Evolutionary conservation across 345 rosid species (phyloP), one percentile per base, ranked within the genome.

Genomic region (Eutrema yunnanense): DNA sequence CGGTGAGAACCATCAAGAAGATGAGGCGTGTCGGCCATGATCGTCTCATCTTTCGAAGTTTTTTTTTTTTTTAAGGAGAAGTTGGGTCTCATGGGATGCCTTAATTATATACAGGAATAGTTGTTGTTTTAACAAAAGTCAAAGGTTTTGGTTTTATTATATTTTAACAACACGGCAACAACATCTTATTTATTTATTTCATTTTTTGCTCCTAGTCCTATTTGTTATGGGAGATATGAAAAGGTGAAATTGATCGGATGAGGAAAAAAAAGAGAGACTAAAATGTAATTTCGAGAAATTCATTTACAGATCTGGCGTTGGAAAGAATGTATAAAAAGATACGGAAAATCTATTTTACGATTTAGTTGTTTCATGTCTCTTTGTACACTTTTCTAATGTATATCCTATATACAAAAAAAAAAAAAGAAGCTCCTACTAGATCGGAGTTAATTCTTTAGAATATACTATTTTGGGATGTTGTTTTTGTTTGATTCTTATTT

Each of bases 31-130:
- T 59, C 40, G 78, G 59, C 75, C 71, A 64, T 49, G 56, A 57
- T 40, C 72, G 47, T 70, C 67, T 76, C 80, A 76, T 76, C 59
- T 64, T 34, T 76, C 13, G 0, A 13, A 9, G n/a, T 57, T 32
- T 43, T 36, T n/a, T n/a, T n/a, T n/a, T n/a, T n/a, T n/a, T n/a
- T n/a, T n/a, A n/a, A n/a, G 34, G 14, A n/a, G 9, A 26, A 36
- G 16, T 26, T 65, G 2, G 72, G 51, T 67, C 62, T 67, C 36
- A 9, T 37, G n/a, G 16, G 56, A n/a, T 9, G 27, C 11, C 51
- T 53, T 53, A 22, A 13, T 41, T 67, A 65, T 67, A 67, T 68
- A 42, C 43, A 38, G 27, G 33, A 55, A 40, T 57, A 14, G 0
- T 65, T 65, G 14, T 57, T 16, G 14, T 57, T 16, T 73, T 41